Conservation (phyloP, 2,329 filamentous ascomycete genomes). For the Ophiostoma sp. region DNA sequence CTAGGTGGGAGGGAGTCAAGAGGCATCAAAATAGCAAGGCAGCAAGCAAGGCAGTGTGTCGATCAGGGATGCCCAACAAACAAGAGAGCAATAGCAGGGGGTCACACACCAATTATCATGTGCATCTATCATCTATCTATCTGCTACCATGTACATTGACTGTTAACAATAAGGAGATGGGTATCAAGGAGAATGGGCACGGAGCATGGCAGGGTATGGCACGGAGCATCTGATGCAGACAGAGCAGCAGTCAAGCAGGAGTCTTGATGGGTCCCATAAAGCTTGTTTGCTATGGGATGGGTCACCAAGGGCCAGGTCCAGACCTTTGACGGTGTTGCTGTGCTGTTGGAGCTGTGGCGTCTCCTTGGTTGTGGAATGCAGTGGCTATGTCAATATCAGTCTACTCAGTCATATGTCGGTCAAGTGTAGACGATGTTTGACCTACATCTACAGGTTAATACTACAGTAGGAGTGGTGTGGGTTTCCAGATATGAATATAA, state of each 20-base stretch:
- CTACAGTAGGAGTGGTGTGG: background rate
- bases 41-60: background rate
- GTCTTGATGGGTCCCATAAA: slow-evolving; percentile 5
- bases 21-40: background rate
- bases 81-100: background rate
- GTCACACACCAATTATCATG: background rate
- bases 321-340: background rate
- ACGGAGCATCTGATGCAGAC: slow-evolving; percentile 1
- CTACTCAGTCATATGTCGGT: background rate
- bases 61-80: background rate
- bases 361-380: background rate
- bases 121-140: background rate
- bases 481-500: background rate
- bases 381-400: background rate
- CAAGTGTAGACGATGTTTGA: slow-evolving; percentile 1
- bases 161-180: background rate
- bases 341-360: background rate
- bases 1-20: background rate
- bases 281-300: slow-evolving; percentile 4
- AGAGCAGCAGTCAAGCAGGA: background rate
- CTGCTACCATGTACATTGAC: background rate
- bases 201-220: background rate
- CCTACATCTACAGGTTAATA: background rate
- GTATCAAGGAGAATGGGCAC: background rate
- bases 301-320: background rate